Evolutionary conservation across 306 rosid genomes (phyloP), one percentile per base, ranked within the genome.

Genomic region (Trifolium dubium): DNA sequence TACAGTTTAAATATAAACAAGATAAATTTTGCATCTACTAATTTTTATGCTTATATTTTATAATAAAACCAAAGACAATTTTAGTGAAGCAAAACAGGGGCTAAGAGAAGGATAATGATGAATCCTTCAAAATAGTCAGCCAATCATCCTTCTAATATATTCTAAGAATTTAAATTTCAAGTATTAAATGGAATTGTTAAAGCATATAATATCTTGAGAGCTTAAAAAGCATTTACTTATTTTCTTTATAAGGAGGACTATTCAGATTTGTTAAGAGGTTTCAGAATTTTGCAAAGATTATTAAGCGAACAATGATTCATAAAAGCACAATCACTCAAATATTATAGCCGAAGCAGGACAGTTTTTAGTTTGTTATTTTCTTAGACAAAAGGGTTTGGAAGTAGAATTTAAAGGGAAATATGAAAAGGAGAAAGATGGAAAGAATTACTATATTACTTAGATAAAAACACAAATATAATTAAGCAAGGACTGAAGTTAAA

Each of bases 401-500:
- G 60, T 59, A 14, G 73, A 71, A 37, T 15, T 32, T 66, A 50
- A 54, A 71, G 67, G 64, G 6, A 47, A 50, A 70, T 58, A 39
- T 43, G 59, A n/a, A 71, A 78, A 18, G 70, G 68, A 63, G 70
- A 76, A 54, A 73, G 55, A 14, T 31, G 19, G 68, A 62, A 17
- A 61, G 19, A 49, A 37, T 30, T 69, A 70, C 59, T 18, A 77
- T 53, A 77, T 63, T 2, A 63, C 34, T 55, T 71, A 46, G 79
- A 61, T 49, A 3, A 62, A 51, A 28, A 76, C 44, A 61, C 47
- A 28, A 46, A 51, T 41, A 63, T 30, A 44, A 32, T 73, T 63
- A 47, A 64, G 51, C 39, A 63, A 86, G 55, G 75, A 73, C 46
- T 77, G 78, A 43, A 60, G 67, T 59, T 47, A 12, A 85, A 62